These are phyloP conservation scores for Sarocladium oryzae DNA, from an alignment of 2,329 filamentous ascomycete genomes.

Conservation along the genomic window DNA sequence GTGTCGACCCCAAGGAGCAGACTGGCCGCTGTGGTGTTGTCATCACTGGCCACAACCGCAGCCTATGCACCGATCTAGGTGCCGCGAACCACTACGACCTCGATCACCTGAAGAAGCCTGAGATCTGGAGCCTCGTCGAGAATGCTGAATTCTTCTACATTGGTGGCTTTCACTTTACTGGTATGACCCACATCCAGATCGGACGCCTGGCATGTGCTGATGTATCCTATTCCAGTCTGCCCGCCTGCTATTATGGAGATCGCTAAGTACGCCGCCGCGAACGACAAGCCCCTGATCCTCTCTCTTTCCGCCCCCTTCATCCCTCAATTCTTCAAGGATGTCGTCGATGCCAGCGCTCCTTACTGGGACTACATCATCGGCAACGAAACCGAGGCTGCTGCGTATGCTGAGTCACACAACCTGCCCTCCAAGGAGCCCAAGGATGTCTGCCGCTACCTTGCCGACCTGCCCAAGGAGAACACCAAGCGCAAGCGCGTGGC, in stretches of 20 bases:
- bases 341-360: slow-evolving; percentile 73
- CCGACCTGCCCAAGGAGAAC: slow-evolving; percentile 90
- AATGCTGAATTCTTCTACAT: slow-evolving; percentile 86
- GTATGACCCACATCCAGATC: slow-evolving; percentile 19
- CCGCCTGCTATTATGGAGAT: slow-evolving; percentile 85
- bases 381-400: slow-evolving; percentile 89
- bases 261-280: slow-evolving; percentile 78
- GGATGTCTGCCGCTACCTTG: slow-evolving; percentile 79
- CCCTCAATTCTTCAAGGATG: slow-evolving; percentile 95
- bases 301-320: slow-evolving; percentile 96
- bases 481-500: slow-evolving; percentile 73
- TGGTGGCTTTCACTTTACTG: slow-evolving; percentile 92
- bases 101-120: slow-evolving; percentile 82
- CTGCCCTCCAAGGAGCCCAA: slow-evolving; percentile 70
- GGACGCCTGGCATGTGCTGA: neutral
- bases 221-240: slow-evolving; percentile 53
- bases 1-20: slow-evolving; percentile 73
- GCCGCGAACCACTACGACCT: slow-evolving; percentile 97
- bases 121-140: slow-evolving; percentile 90
- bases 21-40: slow-evolving; percentile 94
- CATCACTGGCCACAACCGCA: slow-evolving; percentile 94
- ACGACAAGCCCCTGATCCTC: slow-evolving; percentile 88
- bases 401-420: slow-evolving; percentile 78
- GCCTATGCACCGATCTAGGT: slow-evolving; percentile 88
- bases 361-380: slow-evolving; percentile 97